Percentiles rank a stretch among this genome's conserved stretches.
phyloP scores from a whole-genome alignment of 2,329 filamentous ascomycete species.

The Microsporum audouinii region DNA sequence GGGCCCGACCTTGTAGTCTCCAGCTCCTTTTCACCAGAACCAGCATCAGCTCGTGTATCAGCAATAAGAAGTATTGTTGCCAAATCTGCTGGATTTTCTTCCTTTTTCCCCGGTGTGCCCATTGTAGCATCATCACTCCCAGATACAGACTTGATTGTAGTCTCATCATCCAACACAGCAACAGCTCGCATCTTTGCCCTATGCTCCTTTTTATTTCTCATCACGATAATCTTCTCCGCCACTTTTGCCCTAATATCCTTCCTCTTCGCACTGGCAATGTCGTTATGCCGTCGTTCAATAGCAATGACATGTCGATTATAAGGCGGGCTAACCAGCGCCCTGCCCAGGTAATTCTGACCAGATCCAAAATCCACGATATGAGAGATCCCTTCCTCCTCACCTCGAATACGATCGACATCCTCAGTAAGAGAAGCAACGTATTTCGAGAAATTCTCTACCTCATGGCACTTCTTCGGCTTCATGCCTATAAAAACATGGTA shows the following conservation, averaged over 20 bases:
- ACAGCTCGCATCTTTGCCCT: conserved; percentile 5
- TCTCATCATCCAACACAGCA: background rate
- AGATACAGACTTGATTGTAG: background rate
- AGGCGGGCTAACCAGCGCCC: conserved; percentile 70
- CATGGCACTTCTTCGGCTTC: conserved; percentile 91
- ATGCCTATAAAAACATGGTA: conserved; percentile 73
- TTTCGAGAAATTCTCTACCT: conserved; percentile 80
- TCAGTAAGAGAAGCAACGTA: conserved; percentile 61
- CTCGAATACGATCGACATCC: conserved; percentile 40
- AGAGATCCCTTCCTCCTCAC: conserved; percentile 44
- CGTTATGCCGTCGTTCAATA: conserved; percentile 75
- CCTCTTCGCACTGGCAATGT: conserved; percentile 71
- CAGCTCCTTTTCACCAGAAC: background rate
- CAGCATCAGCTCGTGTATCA: background rate
- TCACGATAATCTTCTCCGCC: conserved; percentile 58
- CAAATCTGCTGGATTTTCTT: conserved; percentile 1
- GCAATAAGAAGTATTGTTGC: conserved; percentile 6
- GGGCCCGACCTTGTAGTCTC: conserved; percentile 3
- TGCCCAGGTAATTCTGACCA: conserved; percentile 89
- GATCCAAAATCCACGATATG: conserved; percentile 95
- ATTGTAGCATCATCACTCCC: no score
- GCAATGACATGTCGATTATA: conserved; percentile 82
- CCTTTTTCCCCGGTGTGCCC: background rate
- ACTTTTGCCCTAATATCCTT: conserved; percentile 77
- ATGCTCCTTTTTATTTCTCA: conserved; percentile 64